These are phyloP conservation scores for Cryomyces antarcticus DNA, from an alignment of 495 filamentous ascomycete species.

Conservation along the genomic window DNA sequence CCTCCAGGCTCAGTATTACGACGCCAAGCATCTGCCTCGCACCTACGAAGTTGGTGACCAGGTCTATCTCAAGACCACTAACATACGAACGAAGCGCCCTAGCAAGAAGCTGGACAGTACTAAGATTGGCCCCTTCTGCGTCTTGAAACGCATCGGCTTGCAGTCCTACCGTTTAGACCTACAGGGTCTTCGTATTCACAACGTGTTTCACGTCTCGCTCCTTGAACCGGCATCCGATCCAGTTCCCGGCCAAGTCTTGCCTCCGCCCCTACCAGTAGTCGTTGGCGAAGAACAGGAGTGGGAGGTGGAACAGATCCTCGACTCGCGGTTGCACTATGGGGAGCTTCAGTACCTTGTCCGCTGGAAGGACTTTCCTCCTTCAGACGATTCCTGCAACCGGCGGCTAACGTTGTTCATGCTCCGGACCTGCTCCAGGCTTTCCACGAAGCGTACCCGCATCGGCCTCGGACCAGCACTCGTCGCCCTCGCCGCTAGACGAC, in stretches of 20 bases:
- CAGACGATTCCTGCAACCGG: no score
- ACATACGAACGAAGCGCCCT: no score
- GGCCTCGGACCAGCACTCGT: no score
- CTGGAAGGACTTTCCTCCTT: no score
- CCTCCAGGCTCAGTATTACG: conserved; percentile 4
- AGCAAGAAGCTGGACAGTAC: no score
- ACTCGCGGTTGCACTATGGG: not conserved
- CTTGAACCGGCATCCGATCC: not conserved
- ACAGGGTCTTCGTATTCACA: not conserved
- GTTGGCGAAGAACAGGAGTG: not conserved
- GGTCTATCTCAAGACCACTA: no score
- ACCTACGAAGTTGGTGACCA: conserved; percentile 8
- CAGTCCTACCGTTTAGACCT: not conserved
- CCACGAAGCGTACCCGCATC: no score
- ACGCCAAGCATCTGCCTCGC: not conserved
- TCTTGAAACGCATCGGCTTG: not conserved
- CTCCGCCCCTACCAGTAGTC: not conserved
- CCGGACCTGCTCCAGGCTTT: no score
- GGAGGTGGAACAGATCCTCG: not conserved
- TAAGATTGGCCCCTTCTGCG: no score
- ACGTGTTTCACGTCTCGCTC: not conserved
- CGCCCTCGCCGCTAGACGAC: no score
- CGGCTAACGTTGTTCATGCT: no score
- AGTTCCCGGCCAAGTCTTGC: not conserved
- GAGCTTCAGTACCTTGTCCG: no score